Base-by-base conservation (phyloP, 1,284 basidiomycete species). In the Papiliotrema nemorosa region DNA sequence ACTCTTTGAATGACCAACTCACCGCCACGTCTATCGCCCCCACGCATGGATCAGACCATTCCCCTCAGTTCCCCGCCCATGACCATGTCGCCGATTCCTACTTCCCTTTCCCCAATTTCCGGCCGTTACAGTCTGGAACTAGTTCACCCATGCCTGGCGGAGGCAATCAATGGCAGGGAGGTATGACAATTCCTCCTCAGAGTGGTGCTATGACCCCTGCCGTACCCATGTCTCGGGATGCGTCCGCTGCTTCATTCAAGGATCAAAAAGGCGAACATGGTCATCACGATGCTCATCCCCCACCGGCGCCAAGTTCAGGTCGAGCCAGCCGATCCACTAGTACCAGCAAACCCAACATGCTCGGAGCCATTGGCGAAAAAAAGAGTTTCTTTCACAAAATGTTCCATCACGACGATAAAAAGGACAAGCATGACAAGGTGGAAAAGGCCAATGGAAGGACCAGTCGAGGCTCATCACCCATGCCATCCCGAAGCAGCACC, bases 311-410 rank as follows among this genome's bases (percentile, higher is more conserved):
- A 55, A 58, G 42, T 45, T 54, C 59, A 14, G 35, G 55, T 16
- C 52, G 52, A n/a, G 16, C 49, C 21, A 40, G 38, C 38, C 54
- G 61, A 36, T 46, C 63, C n/a, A 36, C 57, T 24, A 57, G 61
- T 24, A 46, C 49, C 21, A 52, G 54, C 0, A 70, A 67, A 43
- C 62, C 69, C 10, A 51, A 55, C 12, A 66, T 66, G 57, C 50
- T 64, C 13, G 62, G 59, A 27, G 55, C 54, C 22, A 49, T 56
- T 25, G 67, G 64, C 20, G 67, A 70, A 55, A 75, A 72, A 63
- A 74, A 73, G 57, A 62, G 62, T 13, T 73, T 75, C 57, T 64
- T 75, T 34, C 69, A 72, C 31, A 70, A 70, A 42, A 74, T 75
- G 72, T 71, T 75, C 54, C 67, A 75, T 47, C 66, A 68, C 39